Evolutionary conservation across 345 rosid genomes (phyloP).

Genomic region (Eucalyptus marginata): DNA sequence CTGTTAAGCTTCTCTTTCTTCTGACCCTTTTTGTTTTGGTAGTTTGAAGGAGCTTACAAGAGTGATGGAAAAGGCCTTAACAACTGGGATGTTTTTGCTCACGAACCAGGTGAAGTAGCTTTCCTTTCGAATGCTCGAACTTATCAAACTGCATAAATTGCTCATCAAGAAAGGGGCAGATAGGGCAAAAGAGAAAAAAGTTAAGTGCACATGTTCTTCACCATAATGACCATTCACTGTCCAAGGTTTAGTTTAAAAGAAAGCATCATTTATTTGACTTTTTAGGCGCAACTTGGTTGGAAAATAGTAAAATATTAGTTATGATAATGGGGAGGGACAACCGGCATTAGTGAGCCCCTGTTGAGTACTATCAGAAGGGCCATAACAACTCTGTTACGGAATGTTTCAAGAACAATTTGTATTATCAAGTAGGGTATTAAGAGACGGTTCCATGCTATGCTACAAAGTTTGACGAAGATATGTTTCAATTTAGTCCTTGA

Average conservation of each 20-base stretch:
- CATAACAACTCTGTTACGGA: accelerated
- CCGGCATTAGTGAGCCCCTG: not conserved
- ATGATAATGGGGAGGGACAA: not conserved
- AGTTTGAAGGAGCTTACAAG: slow-evolving; percentile 45
- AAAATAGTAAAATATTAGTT: not conserved
- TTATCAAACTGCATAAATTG: not conserved
- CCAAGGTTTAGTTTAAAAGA: not conserved
- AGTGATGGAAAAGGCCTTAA: slow-evolving; percentile 44
- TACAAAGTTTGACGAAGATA: not conserved
- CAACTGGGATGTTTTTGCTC: slow-evolving; percentile 46
- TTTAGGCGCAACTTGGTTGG: not conserved
- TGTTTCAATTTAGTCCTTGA: not conserved
- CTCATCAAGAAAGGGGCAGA: not conserved
- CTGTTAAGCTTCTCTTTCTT: not conserved
- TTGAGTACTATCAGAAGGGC: not conserved
- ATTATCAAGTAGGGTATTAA: not conserved
- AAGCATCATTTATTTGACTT: not conserved
- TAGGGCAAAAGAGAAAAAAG: not conserved
- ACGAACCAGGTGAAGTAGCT: slow-evolving; percentile 10
- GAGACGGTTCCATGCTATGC: not conserved
- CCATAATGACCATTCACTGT: not conserved
- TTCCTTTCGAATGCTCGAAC: not conserved
- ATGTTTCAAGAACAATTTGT: not conserved
- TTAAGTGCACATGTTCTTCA: not conserved
- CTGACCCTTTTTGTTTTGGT: not conserved